phyloP scores from a whole-genome alignment of 2,329 filamentous ascomycete genomes.

The Diaporthe vaccinii region DNA sequence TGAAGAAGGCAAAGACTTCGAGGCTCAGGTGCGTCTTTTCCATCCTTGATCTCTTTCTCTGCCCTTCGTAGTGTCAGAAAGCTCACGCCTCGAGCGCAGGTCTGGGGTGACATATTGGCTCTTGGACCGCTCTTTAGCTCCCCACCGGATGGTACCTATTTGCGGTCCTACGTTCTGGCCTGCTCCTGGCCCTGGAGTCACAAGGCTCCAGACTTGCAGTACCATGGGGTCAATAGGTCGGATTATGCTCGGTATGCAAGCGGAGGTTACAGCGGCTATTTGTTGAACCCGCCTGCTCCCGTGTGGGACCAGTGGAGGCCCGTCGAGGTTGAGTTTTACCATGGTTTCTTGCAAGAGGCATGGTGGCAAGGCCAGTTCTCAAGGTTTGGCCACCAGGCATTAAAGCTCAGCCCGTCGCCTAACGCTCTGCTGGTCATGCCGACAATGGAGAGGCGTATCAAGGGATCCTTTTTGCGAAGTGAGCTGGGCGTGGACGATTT shows the following conservation, averaged over 20 bases:
- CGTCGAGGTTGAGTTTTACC: not conserved
- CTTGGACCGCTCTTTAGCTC: too few relatives aligned
- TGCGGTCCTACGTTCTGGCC: not conserved
- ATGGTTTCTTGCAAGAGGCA: not conserved
- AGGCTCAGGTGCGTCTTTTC: not conserved
- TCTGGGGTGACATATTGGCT: not conserved
- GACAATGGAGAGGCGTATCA: too few relatives aligned
- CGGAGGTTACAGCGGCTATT: not conserved
- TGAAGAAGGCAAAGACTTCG: not conserved
- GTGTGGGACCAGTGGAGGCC: not conserved
- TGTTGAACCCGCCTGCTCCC: constrained; percentile 4
- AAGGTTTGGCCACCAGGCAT: not conserved
- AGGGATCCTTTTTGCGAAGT: too few relatives aligned
- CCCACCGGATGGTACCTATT: not conserved
- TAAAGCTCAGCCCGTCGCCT: not conserved
- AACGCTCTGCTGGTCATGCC: not conserved
- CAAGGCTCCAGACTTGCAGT: not conserved
- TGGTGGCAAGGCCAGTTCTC: not conserved
- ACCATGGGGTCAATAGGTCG: not conserved
- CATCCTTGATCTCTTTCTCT: not conserved
- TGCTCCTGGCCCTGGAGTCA: not conserved
- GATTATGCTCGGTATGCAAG: not conserved
- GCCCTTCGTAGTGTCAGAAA: not conserved
- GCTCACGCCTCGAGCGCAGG: not conserved
- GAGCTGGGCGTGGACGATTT: not conserved